Evolutionary conservation across 2,329 filamentous ascomycete genomes (phyloP).

Genomic region (Leptographium flavum): DNA sequence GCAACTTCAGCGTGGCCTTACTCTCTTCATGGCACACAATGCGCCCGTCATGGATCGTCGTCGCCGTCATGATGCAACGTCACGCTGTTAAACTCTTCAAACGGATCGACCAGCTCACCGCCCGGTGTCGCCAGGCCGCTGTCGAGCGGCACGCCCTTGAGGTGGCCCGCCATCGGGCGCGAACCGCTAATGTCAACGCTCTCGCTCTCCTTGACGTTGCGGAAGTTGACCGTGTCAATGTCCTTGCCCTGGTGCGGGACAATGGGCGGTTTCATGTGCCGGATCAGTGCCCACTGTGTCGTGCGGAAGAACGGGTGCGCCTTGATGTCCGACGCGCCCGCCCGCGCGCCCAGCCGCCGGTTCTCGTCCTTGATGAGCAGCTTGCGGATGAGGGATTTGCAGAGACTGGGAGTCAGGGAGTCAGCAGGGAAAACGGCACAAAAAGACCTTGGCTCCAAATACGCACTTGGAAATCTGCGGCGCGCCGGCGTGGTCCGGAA

Average conservation of each 20-base stretch:
- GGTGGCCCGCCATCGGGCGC: slow-evolving; percentile 28
- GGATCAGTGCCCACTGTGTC: slow-evolving; percentile 91
- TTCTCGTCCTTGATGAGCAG: slow-evolving; percentile 97
- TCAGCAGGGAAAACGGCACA: background rate
- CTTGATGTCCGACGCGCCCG: slow-evolving; percentile 94
- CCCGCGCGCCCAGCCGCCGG: slow-evolving; percentile 79
- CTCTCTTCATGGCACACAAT: too few relatives aligned
- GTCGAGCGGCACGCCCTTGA: slow-evolving; percentile 75
- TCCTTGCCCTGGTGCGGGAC: slow-evolving; percentile 82
- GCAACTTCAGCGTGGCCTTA: too few relatives aligned
- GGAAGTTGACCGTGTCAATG: slow-evolving; percentile 91
- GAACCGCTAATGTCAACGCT: slow-evolving; percentile 72
- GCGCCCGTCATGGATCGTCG: slow-evolving; percentile 30
- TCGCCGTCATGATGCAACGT: slow-evolving; percentile 95
- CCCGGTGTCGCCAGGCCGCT: slow-evolving; percentile 75
- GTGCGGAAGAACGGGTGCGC: slow-evolving; percentile 88
- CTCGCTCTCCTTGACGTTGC: slow-evolving; percentile 93
- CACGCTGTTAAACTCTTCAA: slow-evolving; percentile 97
- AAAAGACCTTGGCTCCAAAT: background rate
- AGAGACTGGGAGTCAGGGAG: slow-evolving; percentile 45
- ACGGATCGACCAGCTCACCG: slow-evolving; percentile 68
- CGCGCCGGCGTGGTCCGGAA: slow-evolving; percentile 73
- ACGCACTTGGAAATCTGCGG: slow-evolving; percentile 85
- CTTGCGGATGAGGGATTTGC: slow-evolving; percentile 93
- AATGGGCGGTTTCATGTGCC: slow-evolving; percentile 96